Evolutionary conservation across 2,329 filamentous ascomycete genomes (phyloP).

Genomic region (Calycina marina): DNA sequence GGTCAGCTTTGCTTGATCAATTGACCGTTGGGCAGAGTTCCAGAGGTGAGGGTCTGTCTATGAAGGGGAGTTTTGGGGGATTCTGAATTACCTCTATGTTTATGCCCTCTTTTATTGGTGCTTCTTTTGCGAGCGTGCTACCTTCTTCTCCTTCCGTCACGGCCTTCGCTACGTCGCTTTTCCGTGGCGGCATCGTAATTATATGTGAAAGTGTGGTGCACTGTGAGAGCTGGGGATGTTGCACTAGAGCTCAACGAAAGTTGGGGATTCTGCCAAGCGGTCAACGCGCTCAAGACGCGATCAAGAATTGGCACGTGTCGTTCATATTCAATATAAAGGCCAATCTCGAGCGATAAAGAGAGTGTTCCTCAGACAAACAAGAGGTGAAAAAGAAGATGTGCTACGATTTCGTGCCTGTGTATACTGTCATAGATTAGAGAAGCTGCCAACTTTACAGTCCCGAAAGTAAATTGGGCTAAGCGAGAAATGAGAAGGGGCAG

Average conservation of each 20-base stretch:
- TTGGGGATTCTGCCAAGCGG: slow-evolving; percentile 4
- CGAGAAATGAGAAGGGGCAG: no score
- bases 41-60: not conserved
- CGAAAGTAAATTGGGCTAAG: no score
- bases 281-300: no score
- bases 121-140: slow-evolving; percentile 18
- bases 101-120: slow-evolving; percentile 16
- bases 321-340: no score
- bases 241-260: slow-evolving; percentile 1
- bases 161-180: slow-evolving; percentile 35
- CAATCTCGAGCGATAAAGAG: no score
- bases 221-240: slow-evolving; percentile 1
- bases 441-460: no score
- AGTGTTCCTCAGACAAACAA: no score
- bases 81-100: slow-evolving; percentile 34
- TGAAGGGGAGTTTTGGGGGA: not conserved
- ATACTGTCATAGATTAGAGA: no score
- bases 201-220: not conserved
- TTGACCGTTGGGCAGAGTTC: not conserved
- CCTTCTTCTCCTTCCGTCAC: slow-evolving; percentile 28
- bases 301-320: no score
- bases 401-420: no score
- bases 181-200: slow-evolving; percentile 37
- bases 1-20: not conserved
- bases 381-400: no score